phyloP scores from a whole-genome alignment of 805 yeast species.

The Candida succiphila region DNA sequence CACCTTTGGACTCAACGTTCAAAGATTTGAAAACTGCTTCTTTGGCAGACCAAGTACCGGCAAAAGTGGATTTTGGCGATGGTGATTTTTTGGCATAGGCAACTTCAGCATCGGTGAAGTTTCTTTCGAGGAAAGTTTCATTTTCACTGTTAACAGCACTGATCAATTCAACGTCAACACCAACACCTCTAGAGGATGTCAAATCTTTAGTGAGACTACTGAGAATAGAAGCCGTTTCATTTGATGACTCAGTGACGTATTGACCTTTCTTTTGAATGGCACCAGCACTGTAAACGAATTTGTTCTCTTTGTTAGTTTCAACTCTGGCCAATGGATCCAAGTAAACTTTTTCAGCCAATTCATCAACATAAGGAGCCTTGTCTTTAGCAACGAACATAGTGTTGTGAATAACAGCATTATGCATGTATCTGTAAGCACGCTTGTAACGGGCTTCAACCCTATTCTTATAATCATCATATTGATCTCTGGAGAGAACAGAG shows the following conservation, averaged over 20 bases:
- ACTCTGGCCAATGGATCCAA: slow-evolving; percentile 92
- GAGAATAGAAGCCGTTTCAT: slow-evolving; percentile 57
- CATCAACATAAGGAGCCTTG: slow-evolving; percentile 85
- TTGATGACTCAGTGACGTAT: slow-evolving; percentile 38
- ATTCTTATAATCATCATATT: slow-evolving; percentile 60
- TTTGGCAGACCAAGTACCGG: slow-evolving; percentile 99
- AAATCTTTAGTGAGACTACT: slow-evolving; percentile 38
- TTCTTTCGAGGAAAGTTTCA: slow-evolving; percentile 84
- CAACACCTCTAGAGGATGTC: slow-evolving; percentile 57
- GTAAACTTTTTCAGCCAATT: slow-evolving; percentile 82
- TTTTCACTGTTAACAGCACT: slow-evolving; percentile 76
- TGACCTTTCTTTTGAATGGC: slow-evolving; percentile 33
- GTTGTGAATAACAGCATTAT: slow-evolving; percentile 86
- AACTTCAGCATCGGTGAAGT: slow-evolving; percentile 78
- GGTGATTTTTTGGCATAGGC: slow-evolving; percentile 69
- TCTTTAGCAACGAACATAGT: slow-evolving; percentile 89
- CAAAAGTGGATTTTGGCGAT: slow-evolving; percentile 77
- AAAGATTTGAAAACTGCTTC: slow-evolving; percentile 97
- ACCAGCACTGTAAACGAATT: slow-evolving; percentile 38
- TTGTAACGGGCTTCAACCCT: slow-evolving; percentile 78
- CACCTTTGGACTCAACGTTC: slow-evolving; percentile 84
- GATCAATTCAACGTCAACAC: slow-evolving; percentile 93
- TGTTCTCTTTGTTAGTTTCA: slow-evolving; percentile 22
- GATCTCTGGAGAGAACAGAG: slow-evolving; percentile 64
- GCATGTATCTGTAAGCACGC: slow-evolving; percentile 90